Evolutionary conservation across 2,329 filamentous ascomycete species (phyloP), one percentile per base, ranked within the genome.

Genomic region (Colletotrichum tabaci): DNA sequence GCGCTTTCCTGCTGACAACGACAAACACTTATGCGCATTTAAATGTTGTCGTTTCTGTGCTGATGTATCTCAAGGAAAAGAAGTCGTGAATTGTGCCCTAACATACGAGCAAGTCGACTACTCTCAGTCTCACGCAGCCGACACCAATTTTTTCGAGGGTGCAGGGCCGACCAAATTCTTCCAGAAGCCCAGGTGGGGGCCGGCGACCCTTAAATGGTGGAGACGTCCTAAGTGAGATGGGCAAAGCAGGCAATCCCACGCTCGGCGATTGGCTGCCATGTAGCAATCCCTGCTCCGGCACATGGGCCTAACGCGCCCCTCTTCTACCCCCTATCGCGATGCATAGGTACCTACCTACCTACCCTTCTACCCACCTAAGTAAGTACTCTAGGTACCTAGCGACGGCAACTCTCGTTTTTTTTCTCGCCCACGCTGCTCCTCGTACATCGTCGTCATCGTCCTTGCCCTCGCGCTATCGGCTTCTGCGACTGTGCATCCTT

Each of bases 401-500:
- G 68, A 71, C 64, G 57, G 49, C 35, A 56, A 47, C 57, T 71
- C 66, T 65, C 38, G 58, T 44, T 61, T 65, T 65, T 65, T 70
- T 63, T 38, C 35, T 38, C 8, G 35, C 66, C 62, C 49, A 40
- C 56, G 21, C 66, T 62, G 61, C 42, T 61, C 49, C 56, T 58
- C 38, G n/a, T 47, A 30, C 49, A 60, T 23, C 46, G 52, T 56
- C 73, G 75, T 75, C 61, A 46, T 44, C 52, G 18, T 55, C 61
- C 64, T 65, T 35, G 82, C 81, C 80, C 72, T 66, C 72, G 61
- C 63, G 61, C 63, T 66, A 61, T 53, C 82, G 83, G 69, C 42
- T 18, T 23, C 23, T 21, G 52, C 42, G 60, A 49, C 46, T 76
- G 76, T 13, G 71, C 76, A 53, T 79, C 78, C 74, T 53, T 82